Evolutionary conservation across 768 basidiomycete species (phyloP).

Genomic region (Hypsizygus marmoreus): DNA sequence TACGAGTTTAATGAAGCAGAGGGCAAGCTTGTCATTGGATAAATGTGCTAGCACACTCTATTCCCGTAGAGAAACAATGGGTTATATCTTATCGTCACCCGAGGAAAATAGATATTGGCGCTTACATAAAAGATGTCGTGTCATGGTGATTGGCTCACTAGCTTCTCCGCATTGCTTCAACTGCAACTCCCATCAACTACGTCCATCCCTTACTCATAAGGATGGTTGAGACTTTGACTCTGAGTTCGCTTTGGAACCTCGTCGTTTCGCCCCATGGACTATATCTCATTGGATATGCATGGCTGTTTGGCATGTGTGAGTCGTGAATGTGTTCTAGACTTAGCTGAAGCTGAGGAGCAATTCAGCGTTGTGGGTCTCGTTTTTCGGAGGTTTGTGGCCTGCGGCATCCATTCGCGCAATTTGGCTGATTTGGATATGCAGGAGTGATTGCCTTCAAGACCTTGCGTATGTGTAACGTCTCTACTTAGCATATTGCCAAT

Average conservation of each 20-base stretch:
- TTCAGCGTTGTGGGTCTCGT: conserved; percentile 61
- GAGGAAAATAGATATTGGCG: conserved; percentile 11
- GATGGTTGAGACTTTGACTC: conserved; percentile 37
- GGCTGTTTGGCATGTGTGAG: conserved; percentile 74
- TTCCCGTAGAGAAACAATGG: conserved; percentile 27
- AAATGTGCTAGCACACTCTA: conserved; percentile 26
- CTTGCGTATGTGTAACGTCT: conserved; percentile 47
- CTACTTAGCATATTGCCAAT: background rate
- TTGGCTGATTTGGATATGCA: conserved; percentile 18
- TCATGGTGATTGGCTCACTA: conserved; percentile 5
- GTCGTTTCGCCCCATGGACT: conserved; percentile 37
- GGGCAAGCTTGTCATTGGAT: conserved; percentile 87
- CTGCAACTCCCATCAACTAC: too few relatives aligned
- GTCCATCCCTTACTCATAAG: conserved; percentile 28
- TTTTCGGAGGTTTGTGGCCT: conserved; percentile 75
- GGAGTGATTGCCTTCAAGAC: conserved; percentile 63
- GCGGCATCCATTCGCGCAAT: too few relatives aligned
- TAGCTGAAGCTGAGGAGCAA: conserved; percentile 1
- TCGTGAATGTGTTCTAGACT: conserved; percentile 13
- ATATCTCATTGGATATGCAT: conserved; percentile 60
- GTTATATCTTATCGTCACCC: conserved; percentile 13
- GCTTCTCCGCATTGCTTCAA: conserved; percentile 6
- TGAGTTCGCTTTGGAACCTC: conserved; percentile 33
- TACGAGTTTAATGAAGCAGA: conserved; percentile 89
- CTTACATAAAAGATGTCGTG: conserved; percentile 18